Conservation (phyloP, 2,329 filamentous ascomycete species). For the Lecanoromycetidae sp. region DNA sequence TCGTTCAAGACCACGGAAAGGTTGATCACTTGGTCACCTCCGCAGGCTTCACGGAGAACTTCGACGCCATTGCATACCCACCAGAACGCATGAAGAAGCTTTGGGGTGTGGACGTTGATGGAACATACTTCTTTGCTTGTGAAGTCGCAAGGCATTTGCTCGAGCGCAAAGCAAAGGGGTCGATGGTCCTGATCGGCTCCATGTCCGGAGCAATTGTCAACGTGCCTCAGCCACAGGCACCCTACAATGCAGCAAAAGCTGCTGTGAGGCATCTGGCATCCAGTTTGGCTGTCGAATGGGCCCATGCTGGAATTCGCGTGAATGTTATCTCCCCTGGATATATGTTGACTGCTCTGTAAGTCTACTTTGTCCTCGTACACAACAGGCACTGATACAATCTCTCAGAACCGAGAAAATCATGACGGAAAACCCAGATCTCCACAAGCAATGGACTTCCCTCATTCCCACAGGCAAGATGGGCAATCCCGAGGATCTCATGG, state of each 20-base stretch:
- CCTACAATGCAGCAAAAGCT: slow-evolving; percentile 89
- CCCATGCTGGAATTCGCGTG: slow-evolving; percentile 71
- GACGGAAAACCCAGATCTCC: slow-evolving; percentile 80
- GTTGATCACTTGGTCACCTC: slow-evolving; percentile 90
- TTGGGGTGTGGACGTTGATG: slow-evolving; percentile 87
- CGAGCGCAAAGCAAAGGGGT: slow-evolving; percentile 63
- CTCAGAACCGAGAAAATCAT: slow-evolving; percentile 81
- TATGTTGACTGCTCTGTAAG: slow-evolving; percentile 88
- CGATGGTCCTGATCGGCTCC: slow-evolving; percentile 88
- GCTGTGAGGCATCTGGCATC: slow-evolving; percentile 79
- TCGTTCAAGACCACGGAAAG: slow-evolving; percentile 60
- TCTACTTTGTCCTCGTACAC: slow-evolving; percentile 15
- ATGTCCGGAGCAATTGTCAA: slow-evolving; percentile 94
- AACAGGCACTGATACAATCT: not conserved
- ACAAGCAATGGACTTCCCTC: slow-evolving; percentile 78
- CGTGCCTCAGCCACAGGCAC: slow-evolving; percentile 82
- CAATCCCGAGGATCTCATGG: slow-evolving; percentile 81
- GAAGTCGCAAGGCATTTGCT: slow-evolving; percentile 80
- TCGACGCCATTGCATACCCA: slow-evolving; percentile 80
- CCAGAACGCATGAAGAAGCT: slow-evolving; percentile 85
- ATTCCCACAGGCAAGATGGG: slow-evolving; percentile 95
- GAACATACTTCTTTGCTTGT: slow-evolving; percentile 79
- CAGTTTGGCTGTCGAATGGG: slow-evolving; percentile 90
- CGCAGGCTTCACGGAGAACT: slow-evolving; percentile 95
- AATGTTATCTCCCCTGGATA: slow-evolving; percentile 95